Evolutionary conservation across 2,329 filamentous ascomycete species (phyloP).

Genomic region (Colletotrichum scovillei): DNA sequence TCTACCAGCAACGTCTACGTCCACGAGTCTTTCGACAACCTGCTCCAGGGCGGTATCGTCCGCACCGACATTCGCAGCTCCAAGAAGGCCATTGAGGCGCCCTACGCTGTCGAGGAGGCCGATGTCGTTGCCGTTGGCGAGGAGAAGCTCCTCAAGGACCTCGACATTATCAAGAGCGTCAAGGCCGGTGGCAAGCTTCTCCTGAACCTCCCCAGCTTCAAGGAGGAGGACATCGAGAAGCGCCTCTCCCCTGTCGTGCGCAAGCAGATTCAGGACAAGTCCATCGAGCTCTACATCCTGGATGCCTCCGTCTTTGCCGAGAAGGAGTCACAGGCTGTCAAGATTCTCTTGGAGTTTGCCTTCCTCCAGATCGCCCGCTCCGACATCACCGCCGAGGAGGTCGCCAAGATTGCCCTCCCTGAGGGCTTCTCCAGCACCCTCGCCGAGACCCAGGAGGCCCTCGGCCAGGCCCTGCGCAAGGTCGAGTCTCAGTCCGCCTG

Average conservation of each 20-base stretch:
- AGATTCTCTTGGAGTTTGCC: conserved; percentile 80
- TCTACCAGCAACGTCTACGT: conserved; percentile 72
- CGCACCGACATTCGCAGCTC: conserved; percentile 89
- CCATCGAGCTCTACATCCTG: conserved; percentile 78
- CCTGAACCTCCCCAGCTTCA: conserved; percentile 80
- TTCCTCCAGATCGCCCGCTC: conserved; percentile 84
- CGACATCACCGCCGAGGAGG: conserved; percentile 68
- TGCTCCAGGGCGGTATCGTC: conserved; percentile 79
- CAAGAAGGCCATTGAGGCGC: conserved; percentile 83
- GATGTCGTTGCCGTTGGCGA: conserved; percentile 84
- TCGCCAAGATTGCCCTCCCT: conserved; percentile 72
- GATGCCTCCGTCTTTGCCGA: conserved; percentile 80
- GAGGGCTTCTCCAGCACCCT: conserved; percentile 63
- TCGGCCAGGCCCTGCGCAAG: conserved; percentile 77
- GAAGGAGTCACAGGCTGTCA: conserved; percentile 69
- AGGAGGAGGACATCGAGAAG: conserved; percentile 92
- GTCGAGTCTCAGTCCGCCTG: conserved; percentile 84
- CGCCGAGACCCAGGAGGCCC: conserved; percentile 71
- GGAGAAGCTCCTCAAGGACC: conserved; percentile 78
- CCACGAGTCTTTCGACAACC: conserved; percentile 74
- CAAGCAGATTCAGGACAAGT: conserved; percentile 77
- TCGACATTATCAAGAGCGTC: conserved; percentile 78
- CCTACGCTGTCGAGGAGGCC: conserved; percentile 83
- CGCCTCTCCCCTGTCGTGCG: conserved; percentile 78
- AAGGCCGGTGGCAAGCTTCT: conserved; percentile 79